These are phyloP conservation scores for Tremellales sp. DNA, from an alignment of 1,284 basidiomycete species.

Conservation along the genomic window DNA sequence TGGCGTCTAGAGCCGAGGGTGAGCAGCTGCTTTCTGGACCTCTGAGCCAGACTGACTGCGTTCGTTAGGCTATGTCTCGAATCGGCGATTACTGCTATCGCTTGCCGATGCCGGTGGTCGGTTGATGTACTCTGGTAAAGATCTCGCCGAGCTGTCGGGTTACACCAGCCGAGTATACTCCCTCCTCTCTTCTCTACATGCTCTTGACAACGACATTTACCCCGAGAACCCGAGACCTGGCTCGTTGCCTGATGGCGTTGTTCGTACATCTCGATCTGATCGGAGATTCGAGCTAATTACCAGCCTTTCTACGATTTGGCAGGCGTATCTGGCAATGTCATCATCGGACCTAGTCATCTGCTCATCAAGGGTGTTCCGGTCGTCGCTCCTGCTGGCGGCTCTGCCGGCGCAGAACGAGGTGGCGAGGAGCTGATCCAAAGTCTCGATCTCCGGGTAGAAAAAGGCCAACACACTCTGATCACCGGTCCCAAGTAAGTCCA, in stretches of 20 bases:
- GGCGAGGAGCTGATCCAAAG: constrained; percentile 66
- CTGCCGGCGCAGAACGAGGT: constrained; percentile 53
- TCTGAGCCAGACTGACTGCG: not conserved
- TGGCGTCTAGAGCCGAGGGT: constrained; percentile 64
- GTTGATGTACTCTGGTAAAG: constrained; percentile 58
- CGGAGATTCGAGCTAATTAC: constrained; percentile 34
- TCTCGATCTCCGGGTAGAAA: constrained; percentile 64
- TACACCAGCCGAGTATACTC: constrained; percentile 86
- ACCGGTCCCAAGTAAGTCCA: constrained; percentile 64
- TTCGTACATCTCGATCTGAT: constrained; percentile 18
- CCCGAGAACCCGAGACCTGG: constrained; percentile 34
- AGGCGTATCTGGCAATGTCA: constrained; percentile 48
- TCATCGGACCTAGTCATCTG: constrained; percentile 51
- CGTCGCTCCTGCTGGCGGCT: constrained; percentile 59
- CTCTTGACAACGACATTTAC: constrained; percentile 53
- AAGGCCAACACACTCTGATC: constrained; percentile 88
- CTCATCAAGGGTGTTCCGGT: constrained; percentile 69
- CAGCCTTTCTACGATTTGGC: constrained; percentile 51
- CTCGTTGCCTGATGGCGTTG: constrained; percentile 24
- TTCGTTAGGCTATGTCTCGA: constrained; percentile 96
- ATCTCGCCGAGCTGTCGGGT: constrained; percentile 87
- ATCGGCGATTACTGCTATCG: constrained; percentile 83
- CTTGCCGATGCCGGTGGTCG: constrained; percentile 92
- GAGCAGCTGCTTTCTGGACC: constrained; percentile 26
- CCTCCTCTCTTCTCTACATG: constrained; percentile 79